A percentile compares a stretch with the other conserved stretches of the same genome.
These are phyloP conservation scores for Pulicaria dysenterica DNA, from an alignment of 129 eudicot genomes.

Conservation along the genomic window DNA sequence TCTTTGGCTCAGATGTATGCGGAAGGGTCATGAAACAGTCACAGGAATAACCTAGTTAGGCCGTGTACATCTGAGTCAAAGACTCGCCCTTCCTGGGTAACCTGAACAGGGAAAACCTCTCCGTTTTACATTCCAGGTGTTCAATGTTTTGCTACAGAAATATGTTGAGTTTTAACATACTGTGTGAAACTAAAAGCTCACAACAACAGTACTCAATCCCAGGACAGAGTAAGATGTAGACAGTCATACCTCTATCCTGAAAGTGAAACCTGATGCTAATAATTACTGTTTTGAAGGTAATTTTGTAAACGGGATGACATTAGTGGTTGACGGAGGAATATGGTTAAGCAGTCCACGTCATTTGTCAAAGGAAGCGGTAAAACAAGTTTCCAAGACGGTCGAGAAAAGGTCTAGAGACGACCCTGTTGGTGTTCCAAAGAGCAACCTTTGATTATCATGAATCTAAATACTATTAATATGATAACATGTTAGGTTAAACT, in stretches of 20 bases:
- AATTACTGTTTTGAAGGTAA: constrained; percentile 37
- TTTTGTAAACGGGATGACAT: constrained; percentile 47
- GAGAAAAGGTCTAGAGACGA: constrained; percentile 51
- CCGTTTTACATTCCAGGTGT: background rate
- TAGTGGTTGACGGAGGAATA: constrained; percentile 52
- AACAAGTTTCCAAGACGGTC: constrained; percentile 44
- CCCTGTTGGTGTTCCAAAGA: constrained; percentile 53
- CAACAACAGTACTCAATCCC: too few relatives aligned
- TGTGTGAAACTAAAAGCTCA: background rate
- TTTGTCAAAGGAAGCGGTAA: constrained; percentile 47
- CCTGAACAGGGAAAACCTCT: too few relatives aligned
- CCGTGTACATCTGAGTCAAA: too few relatives aligned
- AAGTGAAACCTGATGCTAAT: background rate
- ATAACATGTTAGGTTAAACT: background rate
- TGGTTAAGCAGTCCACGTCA: constrained; percentile 49
- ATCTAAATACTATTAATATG: background rate
- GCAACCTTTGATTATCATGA: constrained; percentile 39
- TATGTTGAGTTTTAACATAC: background rate
- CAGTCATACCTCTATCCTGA: too few relatives aligned
- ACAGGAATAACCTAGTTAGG: too few relatives aligned
- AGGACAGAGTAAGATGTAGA: too few relatives aligned
- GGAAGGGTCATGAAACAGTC: too few relatives aligned
- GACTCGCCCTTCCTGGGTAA: too few relatives aligned
- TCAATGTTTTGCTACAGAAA: background rate
- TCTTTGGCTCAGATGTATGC: too few relatives aligned